Evolutionary conservation across 108 stramenopile species (phyloP).

Genomic region (Cyclotella baltica): DNA sequence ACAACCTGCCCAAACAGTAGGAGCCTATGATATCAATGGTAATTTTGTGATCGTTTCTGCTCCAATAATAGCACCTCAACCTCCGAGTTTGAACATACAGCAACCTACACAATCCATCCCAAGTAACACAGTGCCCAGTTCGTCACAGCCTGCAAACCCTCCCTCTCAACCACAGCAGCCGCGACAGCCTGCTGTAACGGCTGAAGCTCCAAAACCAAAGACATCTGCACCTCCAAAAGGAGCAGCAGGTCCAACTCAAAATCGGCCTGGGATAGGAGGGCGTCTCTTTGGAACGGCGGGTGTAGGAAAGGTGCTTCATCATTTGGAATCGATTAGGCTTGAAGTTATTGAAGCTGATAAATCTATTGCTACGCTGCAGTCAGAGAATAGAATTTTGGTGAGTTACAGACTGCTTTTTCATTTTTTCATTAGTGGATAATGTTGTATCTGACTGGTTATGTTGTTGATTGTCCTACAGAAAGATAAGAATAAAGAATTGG

Average conservation of each 20-base stretch:
- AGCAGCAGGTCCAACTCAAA: slow-evolving; percentile 1
- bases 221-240: slow-evolving; percentile 5
- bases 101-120: neutral
- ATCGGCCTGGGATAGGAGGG: slow-evolving; percentile 5
- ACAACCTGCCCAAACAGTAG: slow-evolving; percentile 1
- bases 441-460: neutral
- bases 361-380: slow-evolving; percentile 64
- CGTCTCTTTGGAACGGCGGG: slow-evolving; percentile 53
- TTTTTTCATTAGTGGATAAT: neutral
- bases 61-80: slow-evolving; percentile 15
- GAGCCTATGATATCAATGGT: slow-evolving; percentile 20
- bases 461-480: slow-evolving; percentile 40
- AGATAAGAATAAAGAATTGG: slow-evolving; percentile 86
- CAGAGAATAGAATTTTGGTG: slow-evolving; percentile 67
- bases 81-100: too few relatives aligned
- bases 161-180: neutral
- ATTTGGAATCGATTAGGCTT: slow-evolving; percentile 76
- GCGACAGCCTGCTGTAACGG: neutral
- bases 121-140: neutral
- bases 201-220: slow-evolving; percentile 6
- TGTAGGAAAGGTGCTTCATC: slow-evolving; percentile 80
- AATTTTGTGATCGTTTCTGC: slow-evolving; percentile 20
- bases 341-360: slow-evolving; percentile 82
- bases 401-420: slow-evolving; percentile 12
- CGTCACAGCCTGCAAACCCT: neutral